Evolutionary conservation across 1,139 yeast genomes (phyloP).

Genomic region (Sugiyamaella japonica): DNA sequence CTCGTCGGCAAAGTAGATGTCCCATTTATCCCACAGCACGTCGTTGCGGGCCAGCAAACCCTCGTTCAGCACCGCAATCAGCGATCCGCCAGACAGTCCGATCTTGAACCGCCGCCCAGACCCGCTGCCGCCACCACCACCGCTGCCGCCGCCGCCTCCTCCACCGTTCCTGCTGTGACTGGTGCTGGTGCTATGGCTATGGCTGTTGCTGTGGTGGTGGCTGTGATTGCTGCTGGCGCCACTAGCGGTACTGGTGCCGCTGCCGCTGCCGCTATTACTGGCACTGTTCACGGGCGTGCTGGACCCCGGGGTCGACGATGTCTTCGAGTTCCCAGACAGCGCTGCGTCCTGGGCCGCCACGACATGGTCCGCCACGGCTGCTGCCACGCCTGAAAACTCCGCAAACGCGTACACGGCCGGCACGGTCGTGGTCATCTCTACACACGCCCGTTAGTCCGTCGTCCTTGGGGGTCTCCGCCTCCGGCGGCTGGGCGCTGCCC

Average conservation of each 20-base stretch:
- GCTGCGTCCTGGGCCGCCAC: constrained; percentile 80
- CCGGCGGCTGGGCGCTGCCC: constrained; percentile 1
- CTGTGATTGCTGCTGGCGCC: not conserved
- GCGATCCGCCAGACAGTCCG: constrained; percentile 91
- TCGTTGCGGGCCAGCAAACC: constrained; percentile 74
- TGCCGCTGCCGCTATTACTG: too few relatives aligned
- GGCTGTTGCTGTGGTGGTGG: not conserved
- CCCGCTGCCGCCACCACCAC: not conserved
- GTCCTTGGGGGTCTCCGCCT: not conserved
- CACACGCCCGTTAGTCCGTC: constrained; percentile 7
- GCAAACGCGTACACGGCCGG: constrained; percentile 91
- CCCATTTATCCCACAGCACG: constrained; percentile 94
- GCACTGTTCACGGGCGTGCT: not conserved
- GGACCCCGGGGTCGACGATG: constrained; percentile 5
- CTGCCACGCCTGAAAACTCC: constrained; percentile 86
- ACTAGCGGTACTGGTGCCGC: not conserved
- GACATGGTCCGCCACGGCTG: constrained; percentile 92
- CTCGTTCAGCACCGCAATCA: constrained; percentile 79
- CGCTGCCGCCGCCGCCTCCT: too few relatives aligned
- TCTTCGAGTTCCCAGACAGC: constrained; percentile 35
- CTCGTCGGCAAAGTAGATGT: constrained; percentile 94
- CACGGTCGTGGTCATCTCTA: constrained; percentile 80
- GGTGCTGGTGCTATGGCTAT: not conserved
- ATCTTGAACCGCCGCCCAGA: constrained; percentile 66
- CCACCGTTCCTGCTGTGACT: too few relatives aligned